Conservation (phyloP, 352 stramenopile species). For the Globisporangium cylindrosporum region DNA sequence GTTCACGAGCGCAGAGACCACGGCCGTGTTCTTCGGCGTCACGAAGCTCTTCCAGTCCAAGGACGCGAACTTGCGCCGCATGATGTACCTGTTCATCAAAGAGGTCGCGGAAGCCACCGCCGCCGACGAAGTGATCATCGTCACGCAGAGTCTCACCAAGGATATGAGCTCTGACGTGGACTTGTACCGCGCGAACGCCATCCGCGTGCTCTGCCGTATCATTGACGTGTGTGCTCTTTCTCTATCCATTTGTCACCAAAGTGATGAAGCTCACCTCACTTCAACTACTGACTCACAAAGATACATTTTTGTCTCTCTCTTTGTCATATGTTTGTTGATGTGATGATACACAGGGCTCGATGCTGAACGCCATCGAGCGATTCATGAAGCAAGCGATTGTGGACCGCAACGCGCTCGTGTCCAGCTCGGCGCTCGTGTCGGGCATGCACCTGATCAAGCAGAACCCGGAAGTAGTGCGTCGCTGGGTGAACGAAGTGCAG, state of each 20-base stretch:
- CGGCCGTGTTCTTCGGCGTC: conserved; percentile 99
- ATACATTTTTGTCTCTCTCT: neutral
- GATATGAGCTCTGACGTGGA: conserved; percentile 99
- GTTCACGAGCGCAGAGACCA: conserved; percentile 94
- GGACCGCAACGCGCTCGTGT: conserved; percentile 96
- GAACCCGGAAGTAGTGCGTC: conserved; percentile 90
- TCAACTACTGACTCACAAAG: neutral
- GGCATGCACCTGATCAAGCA: conserved; percentile 94
- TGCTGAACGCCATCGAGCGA: conserved; percentile 90
- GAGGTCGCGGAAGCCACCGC: conserved; percentile 93
- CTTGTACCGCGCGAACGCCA: conserved; percentile 98
- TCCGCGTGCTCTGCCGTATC: conserved; percentile 97
- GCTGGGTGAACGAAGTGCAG: conserved; percentile 98
- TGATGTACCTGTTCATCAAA: conserved; percentile 99
- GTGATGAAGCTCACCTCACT: neutral
- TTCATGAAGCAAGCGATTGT: conserved; percentile 99
- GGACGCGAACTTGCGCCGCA: conserved; percentile 95
- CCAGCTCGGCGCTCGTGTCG: conserved; percentile 96
- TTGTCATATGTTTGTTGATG: neutral
- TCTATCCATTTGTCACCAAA: neutral
- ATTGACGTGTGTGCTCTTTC: conserved; percentile 67
- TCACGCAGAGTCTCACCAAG: conserved; percentile 98
- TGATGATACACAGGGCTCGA: conserved; percentile 43
- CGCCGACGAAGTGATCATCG: conserved; percentile 97
- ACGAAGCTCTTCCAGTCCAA: conserved; percentile 99